Conservation (phyloP, 2,329 filamentous ascomycete genomes). For the Cercospora citrullina region DNA sequence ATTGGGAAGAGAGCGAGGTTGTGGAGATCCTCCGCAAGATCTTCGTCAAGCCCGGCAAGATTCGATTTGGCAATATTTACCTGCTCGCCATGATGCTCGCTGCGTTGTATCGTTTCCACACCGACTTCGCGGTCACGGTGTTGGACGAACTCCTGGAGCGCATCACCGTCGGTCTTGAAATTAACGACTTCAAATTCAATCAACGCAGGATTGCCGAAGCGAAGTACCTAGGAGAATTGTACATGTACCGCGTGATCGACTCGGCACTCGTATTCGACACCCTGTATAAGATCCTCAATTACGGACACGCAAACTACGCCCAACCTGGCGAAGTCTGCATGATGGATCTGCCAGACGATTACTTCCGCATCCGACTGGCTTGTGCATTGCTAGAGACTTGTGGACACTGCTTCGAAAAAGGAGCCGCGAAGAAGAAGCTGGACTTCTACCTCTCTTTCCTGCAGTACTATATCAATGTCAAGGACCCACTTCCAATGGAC, state of each 20-base stretch:
- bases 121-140: conserved; percentile 84
- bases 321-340: conserved; percentile 73
- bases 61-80: conserved; percentile 96
- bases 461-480: conserved; percentile 93
- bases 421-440: conserved; percentile 90
- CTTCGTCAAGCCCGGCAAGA: conserved; percentile 93
- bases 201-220: conserved; percentile 92
- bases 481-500: conserved; percentile 89
- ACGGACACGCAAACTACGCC: conserved; percentile 80
- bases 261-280: conserved; percentile 94
- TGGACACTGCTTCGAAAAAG: conserved; percentile 92
- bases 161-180: conserved; percentile 82
- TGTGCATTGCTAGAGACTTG: conserved; percentile 91
- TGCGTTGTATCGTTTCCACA: conserved; percentile 87
- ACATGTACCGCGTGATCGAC: conserved; percentile 96
- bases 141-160: conserved; percentile 91
- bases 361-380: conserved; percentile 88
- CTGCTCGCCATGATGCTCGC: conserved; percentile 86
- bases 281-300: conserved; percentile 90
- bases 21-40: conserved; percentile 80
- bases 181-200: conserved; percentile 97
- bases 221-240: conserved; percentile 93
- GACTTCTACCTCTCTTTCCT: conserved; percentile 98
- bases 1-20: conserved; percentile 94
- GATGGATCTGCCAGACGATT: conserved; percentile 88